Evolutionary conservation across 139 green algal genomes (phyloP).

Genomic region (Coelastrella sp.): DNA sequence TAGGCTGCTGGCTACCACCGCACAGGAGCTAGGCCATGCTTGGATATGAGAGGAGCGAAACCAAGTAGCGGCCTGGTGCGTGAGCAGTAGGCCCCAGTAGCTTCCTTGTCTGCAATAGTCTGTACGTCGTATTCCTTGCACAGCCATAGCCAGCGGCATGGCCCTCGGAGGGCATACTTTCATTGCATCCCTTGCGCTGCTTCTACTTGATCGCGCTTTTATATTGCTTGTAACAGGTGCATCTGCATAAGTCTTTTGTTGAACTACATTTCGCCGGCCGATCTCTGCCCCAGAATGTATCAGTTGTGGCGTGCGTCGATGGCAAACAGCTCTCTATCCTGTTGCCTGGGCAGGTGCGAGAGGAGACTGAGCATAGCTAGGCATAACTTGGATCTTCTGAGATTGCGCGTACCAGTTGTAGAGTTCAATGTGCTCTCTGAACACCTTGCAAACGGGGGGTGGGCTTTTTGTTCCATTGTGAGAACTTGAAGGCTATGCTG

Average conservation of each 20-base stretch:
- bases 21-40: background rate
- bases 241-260: slow-evolving; percentile 47
- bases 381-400: too few species aligned
- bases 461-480: too few species aligned
- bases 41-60: slow-evolving; percentile 8
- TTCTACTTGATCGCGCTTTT: background rate
- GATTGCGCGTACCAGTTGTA: too few species aligned
- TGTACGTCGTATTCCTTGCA: too few species aligned
- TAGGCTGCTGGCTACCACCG: background rate
- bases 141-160: too few species aligned
- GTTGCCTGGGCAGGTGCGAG: slow-evolving; percentile 32
- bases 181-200: too few species aligned
- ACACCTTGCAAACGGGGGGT: too few species aligned
- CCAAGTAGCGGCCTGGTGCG: slow-evolving; percentile 25
- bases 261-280: slow-evolving; percentile 35
- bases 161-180: too few species aligned
- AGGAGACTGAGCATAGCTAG: too few species aligned
- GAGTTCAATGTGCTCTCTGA: too few species aligned
- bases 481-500: too few species aligned
- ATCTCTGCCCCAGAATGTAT: slow-evolving; percentile 10
- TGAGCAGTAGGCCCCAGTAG: background rate
- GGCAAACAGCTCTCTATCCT: background rate
- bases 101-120: background rate
- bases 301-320: slow-evolving; percentile 30
- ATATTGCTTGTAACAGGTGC: slow-evolving; percentile 15